These are phyloP conservation scores for Hemileia vastatrix DNA, from an alignment of 1,284 basidiomycete genomes.

Conservation along the genomic window DNA sequence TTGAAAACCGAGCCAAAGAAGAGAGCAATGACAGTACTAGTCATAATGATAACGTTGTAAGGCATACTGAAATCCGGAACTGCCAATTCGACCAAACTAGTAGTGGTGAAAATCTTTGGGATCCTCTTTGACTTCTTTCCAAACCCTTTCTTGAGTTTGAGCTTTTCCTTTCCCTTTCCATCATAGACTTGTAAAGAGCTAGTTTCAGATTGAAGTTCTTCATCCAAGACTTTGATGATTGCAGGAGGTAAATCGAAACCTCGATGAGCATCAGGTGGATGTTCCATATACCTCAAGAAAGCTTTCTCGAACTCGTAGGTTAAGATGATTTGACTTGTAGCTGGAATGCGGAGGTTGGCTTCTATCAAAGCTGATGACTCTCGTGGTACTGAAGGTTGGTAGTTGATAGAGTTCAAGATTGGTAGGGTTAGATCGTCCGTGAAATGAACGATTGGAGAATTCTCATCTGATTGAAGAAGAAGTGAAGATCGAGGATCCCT, in stretches of 20 bases:
- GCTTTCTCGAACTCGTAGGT: conserved; percentile 69
- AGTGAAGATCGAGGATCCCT: no score
- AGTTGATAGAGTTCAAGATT: conserved; percentile 57
- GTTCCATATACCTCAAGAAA: conserved; percentile 90
- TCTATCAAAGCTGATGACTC: conserved; percentile 56
- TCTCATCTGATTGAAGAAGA: no score
- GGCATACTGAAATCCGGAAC: conserved; percentile 99
- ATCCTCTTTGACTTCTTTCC: no score
- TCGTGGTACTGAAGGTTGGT: conserved; percentile 60
- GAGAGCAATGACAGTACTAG: conserved; percentile 60
- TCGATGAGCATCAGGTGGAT: conserved; percentile 87
- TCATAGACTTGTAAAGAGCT: no score
- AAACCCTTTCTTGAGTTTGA: neutral
- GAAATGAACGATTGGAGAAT: no score
- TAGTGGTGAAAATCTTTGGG: conserved; percentile 62
- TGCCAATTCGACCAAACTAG: conserved; percentile 76
- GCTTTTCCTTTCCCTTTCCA: conserved; percentile 20
- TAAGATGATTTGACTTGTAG: conserved; percentile 57
- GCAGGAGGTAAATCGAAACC: conserved; percentile 86
- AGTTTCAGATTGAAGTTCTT: conserved; percentile 37
- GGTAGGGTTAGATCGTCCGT: no score
- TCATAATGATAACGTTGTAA: conserved; percentile 97
- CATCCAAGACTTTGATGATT: no score
- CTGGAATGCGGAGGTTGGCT: conserved; percentile 63
- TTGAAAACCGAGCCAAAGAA: conserved; percentile 91